Evolutionary conservation across 345 rosid genomes (phyloP), one percentile per base, ranked within the genome.

Genomic region (Boechera retrofracta): DNA sequence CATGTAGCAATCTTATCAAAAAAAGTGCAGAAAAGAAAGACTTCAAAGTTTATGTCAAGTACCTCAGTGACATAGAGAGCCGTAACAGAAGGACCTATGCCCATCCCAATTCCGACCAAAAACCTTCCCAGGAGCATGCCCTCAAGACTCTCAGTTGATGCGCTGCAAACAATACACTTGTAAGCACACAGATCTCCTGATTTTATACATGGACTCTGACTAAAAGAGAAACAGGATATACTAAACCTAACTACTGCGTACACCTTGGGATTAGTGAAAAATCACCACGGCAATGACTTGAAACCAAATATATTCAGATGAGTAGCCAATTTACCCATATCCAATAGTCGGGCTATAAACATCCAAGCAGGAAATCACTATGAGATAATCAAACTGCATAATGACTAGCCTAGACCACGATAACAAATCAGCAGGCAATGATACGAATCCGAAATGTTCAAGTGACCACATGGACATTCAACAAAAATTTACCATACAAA

Each of bases 51-150:
- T 59, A 39, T 68, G 54, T 58, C 62, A 53, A 57, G 77, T 87
- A 94, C 98, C 97, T 94, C 97, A 79, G 98, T 81, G 59, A 94
- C 96, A 80, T 91, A 94, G 53, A 94, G 97, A 82, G 97, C 87
- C 53, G 97, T 90, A 81, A 90, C 91, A 65, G 96, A 83, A 48
- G 97, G 97, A 11, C 98, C 95, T 82, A 88, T 82, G 69, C 98
- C 98, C 92, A 94, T 90, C 60, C 96, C 97, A 64, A 84, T 94
- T 77, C 98, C 98, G 48, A 94, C 97, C 77, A 91, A 78, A 51
- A 91, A 82, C 83, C 98, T 86, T 64, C 97, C 98, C 12, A 90
- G 77, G 69, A 94, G 97, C 98, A 94, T 94, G 74, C 92, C 94
- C 94, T 91, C 84, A 51, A 89, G 85, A 79, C 77, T 80, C 69